Evolutionary conservation across 495 filamentous ascomycete genomes (phyloP), one percentile per base, ranked within the genome.

Genomic region (Aspergillus leporis): DNA sequence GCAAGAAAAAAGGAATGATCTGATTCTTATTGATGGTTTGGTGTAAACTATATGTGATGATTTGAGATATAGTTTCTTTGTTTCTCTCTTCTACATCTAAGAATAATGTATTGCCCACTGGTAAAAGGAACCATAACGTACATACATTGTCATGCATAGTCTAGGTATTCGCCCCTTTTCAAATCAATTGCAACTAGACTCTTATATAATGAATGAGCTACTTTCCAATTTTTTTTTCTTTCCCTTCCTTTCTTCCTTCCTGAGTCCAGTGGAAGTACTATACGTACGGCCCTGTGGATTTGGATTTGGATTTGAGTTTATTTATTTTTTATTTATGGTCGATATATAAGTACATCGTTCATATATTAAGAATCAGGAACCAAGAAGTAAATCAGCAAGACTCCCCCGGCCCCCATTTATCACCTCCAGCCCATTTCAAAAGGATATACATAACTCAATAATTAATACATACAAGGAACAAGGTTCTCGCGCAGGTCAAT

Each of bases 401-500:
- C 9, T 43, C 21, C 43, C 43, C 43, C 19, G 7, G 4, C 5
- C 16, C 21, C 18, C 19, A 23, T 22, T 5, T 23, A 21, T 10
- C 7, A 5, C 1, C 19, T 12, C 43, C 43, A 47, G 23, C 43
- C 7, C 43, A 47, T 47, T 0, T 23, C 9, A 47, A 23, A 47
- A 47, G 21, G 23, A 47, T 47, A 47, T 47, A 47, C 43, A 47
- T 47, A 47, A 23, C 43, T 10, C 2, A 43, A 23, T 47, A n/a
- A 23, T 47, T 22, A 47, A 47, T 47, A 47, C 18, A 47, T 47
- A 47, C 43, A 47, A 47, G 43, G 19, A 47, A 47, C 43, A 47
- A 14, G 21, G 18, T 47, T 14, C 43, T 47, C 38, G 38, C 38
- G 13, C 10, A n/a, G 14, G 38, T 2, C 34, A 14, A 36, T 36